Base-by-base conservation (phyloP, 2,329 filamentous ascomycete species). In the Venturia carpophila region DNA sequence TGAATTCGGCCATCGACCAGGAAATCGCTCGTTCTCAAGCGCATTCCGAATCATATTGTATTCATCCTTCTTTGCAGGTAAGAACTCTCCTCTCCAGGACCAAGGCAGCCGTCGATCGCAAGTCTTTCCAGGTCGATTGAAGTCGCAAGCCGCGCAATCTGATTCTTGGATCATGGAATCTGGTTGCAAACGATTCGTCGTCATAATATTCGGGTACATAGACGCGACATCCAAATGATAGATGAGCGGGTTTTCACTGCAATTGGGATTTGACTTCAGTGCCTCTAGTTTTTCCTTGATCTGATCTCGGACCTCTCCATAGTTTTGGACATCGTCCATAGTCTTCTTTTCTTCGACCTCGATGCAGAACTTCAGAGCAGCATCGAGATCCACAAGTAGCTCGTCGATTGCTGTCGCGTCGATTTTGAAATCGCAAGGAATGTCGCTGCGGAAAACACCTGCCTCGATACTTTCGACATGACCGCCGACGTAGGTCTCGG, bases 161-260 rank as follows among this genome's bases (percentile, higher is more conserved):
- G 92, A 91, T 74, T 99, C 95, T 60, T 93, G 82, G 64, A 99
- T 95, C 92, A 99, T 96, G n/a, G 94, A 97, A 75, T 99, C 94
- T 0, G 94, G 94, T 71, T 99, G 94, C 60, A 99, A 78, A 75
- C 94, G 89, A 75, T 99, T 99, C 1, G 94, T 99, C 1, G 95
- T 99, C 95, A 99, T 99, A 75, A 99, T 99, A 76, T 99, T 99
- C 11, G 94, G 94, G 74, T 99, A 99, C 94, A 99, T 99, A 67
- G 94, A 97, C 21, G 94, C 94, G 66, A 99, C 95, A 73, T 99
- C 94, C 78, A 99, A 81, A 82, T 99, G 94, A 77, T 99, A 99
- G 69, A 99, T 99, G 41, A 95, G 84, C 5, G 94, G 94, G 55
- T 87, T 82, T 75, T 99, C 94, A 70, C 82, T 86, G 68, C 94